Evolutionary conservation across 352 stramenopile genomes (phyloP).

Genomic region (Blastocystis sp.): DNA sequence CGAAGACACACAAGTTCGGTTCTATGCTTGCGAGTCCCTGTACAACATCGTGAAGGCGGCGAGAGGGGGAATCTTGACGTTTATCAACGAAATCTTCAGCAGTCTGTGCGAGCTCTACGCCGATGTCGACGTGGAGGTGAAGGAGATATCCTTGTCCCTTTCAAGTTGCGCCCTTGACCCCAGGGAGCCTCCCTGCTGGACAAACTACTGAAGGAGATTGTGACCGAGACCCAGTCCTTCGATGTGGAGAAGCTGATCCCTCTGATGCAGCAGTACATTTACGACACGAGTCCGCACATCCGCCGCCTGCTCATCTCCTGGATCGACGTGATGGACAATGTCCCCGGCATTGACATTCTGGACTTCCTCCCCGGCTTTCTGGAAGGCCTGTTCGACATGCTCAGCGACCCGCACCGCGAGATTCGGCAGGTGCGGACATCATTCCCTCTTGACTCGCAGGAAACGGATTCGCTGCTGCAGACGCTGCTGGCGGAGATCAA

Average conservation of each 20-base stretch:
- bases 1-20: conserved; percentile 90
- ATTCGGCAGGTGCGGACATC: conserved; percentile 84
- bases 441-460: neutral
- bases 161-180: neutral
- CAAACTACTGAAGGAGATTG: conserved; percentile 94
- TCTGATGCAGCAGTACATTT: conserved; percentile 97
- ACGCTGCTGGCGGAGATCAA: conserved; percentile 84
- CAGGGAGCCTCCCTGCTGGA: conserved; percentile 82
- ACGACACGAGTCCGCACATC: conserved; percentile 97
- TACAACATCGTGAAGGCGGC: conserved; percentile 99
- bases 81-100: conserved; percentile 99
- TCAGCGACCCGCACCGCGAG: conserved; percentile 94
- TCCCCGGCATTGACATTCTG: conserved; percentile 98
- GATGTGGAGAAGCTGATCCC: conserved; percentile 97
- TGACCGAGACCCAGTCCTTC: conserved; percentile 95
- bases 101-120: conserved; percentile 92
- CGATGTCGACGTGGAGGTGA: conserved; percentile 98
- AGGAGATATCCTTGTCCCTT: conserved; percentile 80
- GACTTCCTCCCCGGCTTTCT: conserved; percentile 91
- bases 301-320: conserved; percentile 93
- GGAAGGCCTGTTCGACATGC: conserved; percentile 98
- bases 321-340: conserved; percentile 96
- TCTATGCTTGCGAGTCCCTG: conserved; percentile 97
- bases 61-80: conserved; percentile 86
- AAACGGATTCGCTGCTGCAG: conserved; percentile 53